These are phyloP conservation scores for Smallanthus sonchifolius DNA, from an alignment of 129 eudicot genomes.

Conservation along the genomic window DNA sequence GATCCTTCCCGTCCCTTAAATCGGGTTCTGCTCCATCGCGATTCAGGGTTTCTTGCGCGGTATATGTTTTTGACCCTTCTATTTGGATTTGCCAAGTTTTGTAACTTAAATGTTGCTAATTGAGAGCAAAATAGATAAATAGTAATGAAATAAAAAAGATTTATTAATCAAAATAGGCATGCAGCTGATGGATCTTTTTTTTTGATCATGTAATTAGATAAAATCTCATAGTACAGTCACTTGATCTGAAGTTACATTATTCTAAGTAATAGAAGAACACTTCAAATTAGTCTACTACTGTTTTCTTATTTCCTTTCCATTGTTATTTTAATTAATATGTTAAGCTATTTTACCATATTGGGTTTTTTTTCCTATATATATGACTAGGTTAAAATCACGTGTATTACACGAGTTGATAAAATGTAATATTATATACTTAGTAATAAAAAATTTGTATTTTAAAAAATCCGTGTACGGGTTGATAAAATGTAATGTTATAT, in stretches of 20 bases:
- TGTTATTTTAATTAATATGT: neutral
- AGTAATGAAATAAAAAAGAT: neutral
- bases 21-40: constrained; percentile 37
- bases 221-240: neutral
- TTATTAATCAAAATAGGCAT: neutral
- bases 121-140: neutral
- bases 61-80: constrained; percentile 26
- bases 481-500: too few relatives aligned
- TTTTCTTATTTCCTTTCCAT: neutral
- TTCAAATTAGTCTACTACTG: neutral
- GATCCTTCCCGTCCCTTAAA: constrained; percentile 37
- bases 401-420: too few relatives aligned
- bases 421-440: too few relatives aligned
- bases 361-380: neutral
- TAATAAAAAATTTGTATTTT: too few relatives aligned
- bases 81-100: neutral
- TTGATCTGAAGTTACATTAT: neutral
- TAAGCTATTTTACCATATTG: neutral
- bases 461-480: too few relatives aligned
- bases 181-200: neutral
- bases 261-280: neutral
- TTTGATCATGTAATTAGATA: neutral
- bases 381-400: too few relatives aligned
- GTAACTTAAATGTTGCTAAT: neutral
- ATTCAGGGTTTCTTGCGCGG: constrained; percentile 48